Base-by-base conservation (phyloP, 2,329 filamentous ascomycete species). In the Septoria linicola region DNA sequence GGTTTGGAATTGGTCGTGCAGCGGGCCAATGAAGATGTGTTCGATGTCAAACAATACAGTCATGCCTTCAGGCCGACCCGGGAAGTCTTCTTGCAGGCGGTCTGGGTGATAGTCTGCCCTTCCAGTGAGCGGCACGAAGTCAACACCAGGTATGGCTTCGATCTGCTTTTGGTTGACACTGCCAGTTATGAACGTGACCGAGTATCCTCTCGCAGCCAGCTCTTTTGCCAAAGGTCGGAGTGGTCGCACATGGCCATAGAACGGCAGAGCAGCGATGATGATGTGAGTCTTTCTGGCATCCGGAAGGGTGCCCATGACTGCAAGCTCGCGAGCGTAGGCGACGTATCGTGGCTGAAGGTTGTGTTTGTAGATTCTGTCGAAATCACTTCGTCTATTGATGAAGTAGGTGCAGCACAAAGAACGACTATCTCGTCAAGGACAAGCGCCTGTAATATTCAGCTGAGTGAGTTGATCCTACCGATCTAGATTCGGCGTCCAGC, bases 151-250 rank as follows among this genome's bases (percentile, higher is more conserved):
- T 2, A 68, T 66, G 2, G 61, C 60, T 43, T 68, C 67, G 42
- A 75, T 63, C 7, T 63, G 50, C 2, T 62, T 53, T 39, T 71
- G 61, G 58, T 71, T 76, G 6, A 67, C 55, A 0, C 62, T 59
- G 1, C 70, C 71, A 4, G 67, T 66, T 14, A 78, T 67, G 55
- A 76, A 73, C 2, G 70, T 73, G 2, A 75, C 63, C 7, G 70
- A 63, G 49, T 74, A 77, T 3, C 73, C 75, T 4, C 68, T 62
- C 8, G 61, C 55, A 10, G 72, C 58, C 8, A 77, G 64, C 19
- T 71, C 63, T 3, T 61, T 61, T 1, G 70, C 69, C n/a, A 76
- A 65, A 20, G 55, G 50, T n/a, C 59, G 57, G 27, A 63, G 45
- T 16, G 63, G 64, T 21, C 64, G 61, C 11, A 61, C 46, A 42